These are phyloP conservation scores for Bothriochloa decipiens DNA, from an alignment of 176 grass and related monocot species.

Conservation along the genomic window DNA sequence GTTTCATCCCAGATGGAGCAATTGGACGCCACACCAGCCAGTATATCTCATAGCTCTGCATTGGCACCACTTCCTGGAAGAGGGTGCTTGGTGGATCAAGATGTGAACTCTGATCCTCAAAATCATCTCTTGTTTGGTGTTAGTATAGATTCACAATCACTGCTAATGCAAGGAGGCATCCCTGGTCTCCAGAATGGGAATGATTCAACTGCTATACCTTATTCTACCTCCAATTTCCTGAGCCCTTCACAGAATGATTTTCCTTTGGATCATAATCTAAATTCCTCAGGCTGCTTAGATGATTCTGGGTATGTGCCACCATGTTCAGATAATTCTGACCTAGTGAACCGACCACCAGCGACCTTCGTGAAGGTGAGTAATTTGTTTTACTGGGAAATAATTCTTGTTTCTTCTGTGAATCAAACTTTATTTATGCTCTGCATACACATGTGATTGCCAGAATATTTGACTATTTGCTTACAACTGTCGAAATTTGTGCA, in stretches of 20 bases:
- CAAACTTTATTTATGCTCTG: background rate
- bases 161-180: conserved; percentile 75
- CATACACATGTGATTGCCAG: background rate
- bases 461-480: background rate
- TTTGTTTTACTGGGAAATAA: background rate
- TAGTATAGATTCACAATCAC: conserved; percentile 74
- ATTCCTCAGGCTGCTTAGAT: conserved; percentile 68
- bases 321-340: conserved; percentile 65
- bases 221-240: conserved; percentile 83
- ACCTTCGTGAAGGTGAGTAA: conserved; percentile 90
- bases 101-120: conserved; percentile 66
- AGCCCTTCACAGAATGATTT: conserved; percentile 77
- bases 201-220: conserved; percentile 65
- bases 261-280: conserved; percentile 65
- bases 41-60: conserved; percentile 62
- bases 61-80: conserved; percentile 75
- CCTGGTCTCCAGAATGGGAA: conserved; percentile 57
- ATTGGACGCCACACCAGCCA: conserved; percentile 53
- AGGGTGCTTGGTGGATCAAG: conserved; percentile 72
- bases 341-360: conserved; percentile 53
- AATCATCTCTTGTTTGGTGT: conserved; percentile 76
- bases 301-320: conserved; percentile 62
- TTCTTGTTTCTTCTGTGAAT: background rate
- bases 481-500: background rate
- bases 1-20: conserved; percentile 57